Base-by-base conservation (phyloP, 192 early-diverging fungal species). In the Piromyces finnis region DNA sequence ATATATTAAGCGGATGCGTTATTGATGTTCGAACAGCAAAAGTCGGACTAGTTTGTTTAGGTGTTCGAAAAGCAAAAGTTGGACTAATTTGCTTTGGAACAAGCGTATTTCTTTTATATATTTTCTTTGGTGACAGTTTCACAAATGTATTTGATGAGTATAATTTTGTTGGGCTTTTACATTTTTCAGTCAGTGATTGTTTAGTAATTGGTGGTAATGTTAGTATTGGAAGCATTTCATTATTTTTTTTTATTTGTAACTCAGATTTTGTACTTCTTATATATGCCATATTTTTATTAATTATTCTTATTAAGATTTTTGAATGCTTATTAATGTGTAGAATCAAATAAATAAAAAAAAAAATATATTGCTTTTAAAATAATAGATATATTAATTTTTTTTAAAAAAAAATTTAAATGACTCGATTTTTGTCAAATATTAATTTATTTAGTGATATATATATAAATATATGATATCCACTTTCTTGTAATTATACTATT, bases 41-140 rank as follows among this genome's bases (percentile, higher is more conserved):
- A 9, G 41, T 85, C 85, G 28, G 83, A 85, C 41, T 81, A 85
- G 26, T 82, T 88, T 39, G 39, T 68, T n/a, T 68, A n/a, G 51
- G 17, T 79, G 5, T 90, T 90, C 81, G 83, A 87, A 78, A 83
- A 85, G 78, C 85, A 86, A 79, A 84, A 88, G 51, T 89, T 91
- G 86, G 88, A 89, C 28, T 32, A 12, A 18, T n/a, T 68, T 68
- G 51, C n/a, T 68, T 68, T n/a, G 51, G 51, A 68, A 11, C 17
- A 68, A 27, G 26, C 3, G 51, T n/a, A 68, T 68, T 68, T 68
- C 51, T 68, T 68, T 68, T 68, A 68, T 68, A n/a, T 68, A 68
- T 11, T n/a, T 68, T 68, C 22, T 68, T 68, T 68, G 51, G 26
- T n/a, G 51, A 68, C 5, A 68, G 1, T 68, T 68, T 68, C 51